These are phyloP conservation scores for Candida bentonensis DNA, from an alignment of 805 yeast species.

Conservation along the genomic window DNA sequence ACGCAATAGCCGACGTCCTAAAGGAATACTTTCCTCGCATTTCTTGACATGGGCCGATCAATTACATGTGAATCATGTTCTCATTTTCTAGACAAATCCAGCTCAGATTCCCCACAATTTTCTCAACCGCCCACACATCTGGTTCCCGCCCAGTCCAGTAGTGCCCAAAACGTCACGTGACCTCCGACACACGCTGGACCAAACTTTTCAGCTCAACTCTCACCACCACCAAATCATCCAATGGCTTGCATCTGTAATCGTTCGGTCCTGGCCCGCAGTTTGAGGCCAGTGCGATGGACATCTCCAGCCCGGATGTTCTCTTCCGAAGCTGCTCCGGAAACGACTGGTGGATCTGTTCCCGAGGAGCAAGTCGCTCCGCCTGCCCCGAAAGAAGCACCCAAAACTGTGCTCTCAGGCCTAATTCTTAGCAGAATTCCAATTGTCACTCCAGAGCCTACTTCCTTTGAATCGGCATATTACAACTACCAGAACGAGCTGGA, in stretches of 20 bases:
- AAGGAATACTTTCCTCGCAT: too few species aligned
- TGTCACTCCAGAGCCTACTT: conserved; percentile 61
- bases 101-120: too few species aligned
- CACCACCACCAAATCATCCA: neutral
- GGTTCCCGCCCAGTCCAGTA: too few species aligned
- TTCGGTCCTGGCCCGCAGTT: neutral
- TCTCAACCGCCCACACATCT: too few species aligned
- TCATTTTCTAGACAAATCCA: too few species aligned
- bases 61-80: too few species aligned
- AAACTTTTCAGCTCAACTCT: neutral
- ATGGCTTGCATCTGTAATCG: neutral
- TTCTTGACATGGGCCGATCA: too few species aligned
- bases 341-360: neutral
- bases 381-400: conserved; percentile 2
- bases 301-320: neutral
- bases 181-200: neutral
- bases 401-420: conserved; percentile 25
- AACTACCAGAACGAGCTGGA: conserved; percentile 76
- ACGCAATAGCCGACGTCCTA: too few species aligned
- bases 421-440: conserved; percentile 73
- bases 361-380: conserved; percentile 1
- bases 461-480: conserved; percentile 62
- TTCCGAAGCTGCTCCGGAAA: neutral
- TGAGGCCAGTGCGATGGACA: neutral
- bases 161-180: too few species aligned